Evolutionary conservation across 345 rosid species (phyloP), one percentile per base, ranked within the genome.

Genomic region (Clausena lansium): DNA sequence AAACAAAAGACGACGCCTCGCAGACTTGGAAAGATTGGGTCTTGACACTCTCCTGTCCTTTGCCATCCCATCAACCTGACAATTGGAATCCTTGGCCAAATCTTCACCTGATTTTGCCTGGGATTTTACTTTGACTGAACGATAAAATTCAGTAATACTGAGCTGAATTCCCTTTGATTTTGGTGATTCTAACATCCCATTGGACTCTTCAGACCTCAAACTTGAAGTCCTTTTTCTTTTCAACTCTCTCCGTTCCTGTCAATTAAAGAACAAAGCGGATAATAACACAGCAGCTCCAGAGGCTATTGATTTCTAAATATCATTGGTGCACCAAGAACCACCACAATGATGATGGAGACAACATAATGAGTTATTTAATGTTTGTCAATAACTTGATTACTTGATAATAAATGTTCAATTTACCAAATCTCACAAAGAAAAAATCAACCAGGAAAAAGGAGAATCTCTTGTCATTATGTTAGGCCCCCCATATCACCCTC

Each of bases 71-170:
- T 64, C 86, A 33, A 79, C 84, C 55, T 74, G 75, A 75, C 64
- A 70, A 57, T 17, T 32, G 30, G 66, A 65, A 68, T 55, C 38
- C 71, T 75, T 78, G 75, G 81, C 57, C 33, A 9, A 38, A 60
- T 75, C 84, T 67, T 83, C 88, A 68, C 72, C 89, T 74, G 73
- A 73, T 61, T 88, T 81, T 41, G 47, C 79, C 59, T 66, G 79
- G 62, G 76, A 10, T 24, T 81, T 81, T 62, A 75, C 80, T 85
- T 92, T 94, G 71, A 87, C 69, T 45, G 97, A 88, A 8, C 90
- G 90, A 84, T 88, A 96, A 87, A 94, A 94, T 76, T 90, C 91
- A 1, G 90, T 93, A 10, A 96, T 88, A 28, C 85, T 92, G 36
- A 80, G 85, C 58, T 94, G 99, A 45, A 85, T 80, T 68, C 87